phyloP scores from a whole-genome alignment of 2,329 filamentous ascomycete species.

The Aspergillus transmontanensis region DNA sequence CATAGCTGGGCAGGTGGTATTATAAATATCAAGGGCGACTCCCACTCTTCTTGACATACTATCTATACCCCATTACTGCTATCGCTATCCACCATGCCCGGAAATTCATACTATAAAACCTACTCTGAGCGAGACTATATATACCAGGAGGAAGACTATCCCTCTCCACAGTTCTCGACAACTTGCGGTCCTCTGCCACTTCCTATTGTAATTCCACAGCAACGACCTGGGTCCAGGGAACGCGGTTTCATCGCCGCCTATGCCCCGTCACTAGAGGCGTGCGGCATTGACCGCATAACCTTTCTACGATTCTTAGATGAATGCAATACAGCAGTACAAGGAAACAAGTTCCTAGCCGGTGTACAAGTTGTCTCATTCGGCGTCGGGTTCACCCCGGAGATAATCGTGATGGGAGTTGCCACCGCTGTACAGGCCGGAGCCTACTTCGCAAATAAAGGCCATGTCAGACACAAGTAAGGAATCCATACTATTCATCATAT shows the following conservation, averaged over 20 bases:
- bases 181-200: not conserved
- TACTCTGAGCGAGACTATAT: not conserved
- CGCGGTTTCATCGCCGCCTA: slow-evolving; percentile 7
- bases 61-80: not conserved
- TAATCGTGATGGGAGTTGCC: slow-evolving; percentile 45
- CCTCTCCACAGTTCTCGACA: not conserved
- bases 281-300: not conserved
- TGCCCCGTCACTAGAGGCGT: not conserved
- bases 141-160: not conserved
- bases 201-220: slow-evolving; percentile 9
- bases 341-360: slow-evolving; percentile 36
- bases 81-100: not conserved
- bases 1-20: not conserved
- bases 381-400: slow-evolving; percentile 39
- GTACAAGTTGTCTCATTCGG: slow-evolving; percentile 42
- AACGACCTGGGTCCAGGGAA: not conserved
- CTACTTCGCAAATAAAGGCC: slow-evolving; percentile 42
- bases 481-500: not conserved
- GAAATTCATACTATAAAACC: not conserved
- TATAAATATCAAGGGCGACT: not conserved
- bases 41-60: not conserved
- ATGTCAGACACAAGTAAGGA: not conserved
- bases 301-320: slow-evolving; percentile 33
- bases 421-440: slow-evolving; percentile 46
- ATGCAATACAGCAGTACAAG: slow-evolving; percentile 38